phyloP scores from a whole-genome alignment of 2,329 filamentous ascomycete genomes.

The Penicillium thymicola region DNA sequence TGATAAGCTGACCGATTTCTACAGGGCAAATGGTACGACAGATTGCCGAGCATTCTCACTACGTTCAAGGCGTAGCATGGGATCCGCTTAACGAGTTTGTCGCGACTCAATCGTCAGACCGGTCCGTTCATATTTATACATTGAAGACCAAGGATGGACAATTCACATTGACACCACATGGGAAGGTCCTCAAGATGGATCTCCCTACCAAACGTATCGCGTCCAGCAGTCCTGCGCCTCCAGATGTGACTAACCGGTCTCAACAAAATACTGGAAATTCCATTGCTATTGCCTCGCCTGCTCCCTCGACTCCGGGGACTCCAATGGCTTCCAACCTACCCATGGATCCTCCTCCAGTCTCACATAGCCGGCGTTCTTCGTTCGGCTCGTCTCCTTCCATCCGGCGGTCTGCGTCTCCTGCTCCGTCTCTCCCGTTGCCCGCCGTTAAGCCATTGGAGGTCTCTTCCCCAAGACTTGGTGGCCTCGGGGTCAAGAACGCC shows the following conservation, averaged over 20 bases:
- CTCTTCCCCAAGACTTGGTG: conserved; percentile 68
- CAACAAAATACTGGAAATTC: conserved; percentile 36
- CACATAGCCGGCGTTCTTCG: conserved; percentile 90
- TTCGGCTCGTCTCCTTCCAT: conserved; percentile 75
- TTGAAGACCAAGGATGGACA: conserved; percentile 95
- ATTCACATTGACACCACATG: conserved; percentile 75
- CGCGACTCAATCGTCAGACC: conserved; percentile 95
- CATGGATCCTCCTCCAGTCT: conserved; percentile 94
- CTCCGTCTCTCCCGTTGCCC: conserved; percentile 87
- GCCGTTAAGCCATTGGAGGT: conserved; percentile 92
- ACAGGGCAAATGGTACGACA: conserved; percentile 72
- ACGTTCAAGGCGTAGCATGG: conserved; percentile 97
- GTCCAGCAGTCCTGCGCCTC: conserved; percentile 86
- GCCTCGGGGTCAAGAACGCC: conserved; percentile 72
- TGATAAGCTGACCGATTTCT: conserved; percentile 20
- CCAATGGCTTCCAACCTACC: conserved; percentile 84
- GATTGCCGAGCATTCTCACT: conserved; percentile 96
- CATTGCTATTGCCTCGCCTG: conserved; percentile 71
- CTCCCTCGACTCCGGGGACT: conserved; percentile 87
- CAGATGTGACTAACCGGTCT: conserved; percentile 58
- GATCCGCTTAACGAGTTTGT: conserved; percentile 98
- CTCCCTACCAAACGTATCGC: conserved; percentile 87
- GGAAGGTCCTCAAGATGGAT: conserved; percentile 86
- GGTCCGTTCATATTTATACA: conserved; percentile 96
- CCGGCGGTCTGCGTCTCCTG: conserved; percentile 85